Conservation (phyloP, 139 green algal genomes). For the Chlamydomonas incerta region DNA sequence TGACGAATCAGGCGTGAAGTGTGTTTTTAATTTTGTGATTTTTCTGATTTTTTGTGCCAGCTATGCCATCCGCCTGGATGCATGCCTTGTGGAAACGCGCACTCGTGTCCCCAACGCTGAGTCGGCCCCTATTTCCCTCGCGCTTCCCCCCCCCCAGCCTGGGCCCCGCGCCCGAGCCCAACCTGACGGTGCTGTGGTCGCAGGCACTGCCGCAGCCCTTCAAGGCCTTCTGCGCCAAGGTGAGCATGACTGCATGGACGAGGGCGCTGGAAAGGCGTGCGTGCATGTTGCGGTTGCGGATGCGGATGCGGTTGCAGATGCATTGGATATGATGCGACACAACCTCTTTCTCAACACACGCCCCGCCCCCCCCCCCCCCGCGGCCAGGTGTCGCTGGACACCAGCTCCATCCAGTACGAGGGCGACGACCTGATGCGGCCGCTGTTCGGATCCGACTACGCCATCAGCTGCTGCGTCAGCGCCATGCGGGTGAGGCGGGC, state of each 20-base stretch:
- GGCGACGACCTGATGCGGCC: constrained; percentile 73
- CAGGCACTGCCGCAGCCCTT: constrained; percentile 71
- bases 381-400: constrained; percentile 62
- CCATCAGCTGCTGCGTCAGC: constrained; percentile 82
- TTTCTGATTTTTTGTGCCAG: too few species aligned
- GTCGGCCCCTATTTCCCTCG: neutral
- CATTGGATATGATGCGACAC: too few species aligned
- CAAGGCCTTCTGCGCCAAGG: constrained; percentile 76
- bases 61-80: too few species aligned
- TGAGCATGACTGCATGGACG: neutral
- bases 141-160: neutral
- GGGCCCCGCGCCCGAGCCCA: constrained; percentile 78
- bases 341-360: too few species aligned
- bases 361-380: neutral
- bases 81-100: too few species aligned
- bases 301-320: too few species aligned
- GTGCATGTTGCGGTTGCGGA: too few species aligned
- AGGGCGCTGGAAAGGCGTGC: too few species aligned
- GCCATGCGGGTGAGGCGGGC: constrained; percentile 64
- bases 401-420: constrained; percentile 79
- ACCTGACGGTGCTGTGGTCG: constrained; percentile 82
- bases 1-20: too few species aligned
- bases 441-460: constrained; percentile 76
- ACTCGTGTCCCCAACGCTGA: too few species aligned
- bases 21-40: too few species aligned